phyloP scores from a whole-genome alignment of 192 early-diverging fungal species.

The Phycomyces nitens region DNA sequence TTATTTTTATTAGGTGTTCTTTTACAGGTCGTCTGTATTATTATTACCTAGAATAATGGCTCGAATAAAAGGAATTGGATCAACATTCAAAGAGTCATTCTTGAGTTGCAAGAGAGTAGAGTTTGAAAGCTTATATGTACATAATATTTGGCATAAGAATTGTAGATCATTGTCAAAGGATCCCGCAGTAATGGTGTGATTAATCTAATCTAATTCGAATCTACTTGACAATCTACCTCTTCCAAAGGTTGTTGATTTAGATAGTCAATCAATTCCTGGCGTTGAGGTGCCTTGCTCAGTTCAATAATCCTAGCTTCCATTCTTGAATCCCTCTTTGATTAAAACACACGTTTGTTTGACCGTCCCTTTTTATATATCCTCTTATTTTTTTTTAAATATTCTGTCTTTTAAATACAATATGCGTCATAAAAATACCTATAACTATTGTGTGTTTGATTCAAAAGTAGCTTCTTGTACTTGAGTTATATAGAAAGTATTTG shows the following conservation, averaged over 20 bases:
- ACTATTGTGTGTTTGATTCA: no score
- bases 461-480: no score
- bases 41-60: constrained; percentile 1
- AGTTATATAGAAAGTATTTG: no score
- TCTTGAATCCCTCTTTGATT: neutral
- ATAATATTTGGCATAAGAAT: no score
- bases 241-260: constrained; percentile 4
- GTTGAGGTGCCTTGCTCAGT: constrained; percentile 20
- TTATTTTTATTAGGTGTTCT: no score
- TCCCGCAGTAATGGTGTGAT: constrained; percentile 7
- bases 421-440: no score
- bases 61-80: constrained; percentile 2
- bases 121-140: no score
- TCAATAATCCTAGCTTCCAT: constrained; percentile 28
- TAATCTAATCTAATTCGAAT: neutral
- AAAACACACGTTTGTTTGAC: no score
- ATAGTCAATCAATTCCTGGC: constrained; percentile 11
- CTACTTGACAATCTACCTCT: constrained; percentile 5
- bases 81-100: neutral
- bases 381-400: no score
- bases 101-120: neutral
- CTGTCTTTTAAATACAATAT: no score
- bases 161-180: neutral
- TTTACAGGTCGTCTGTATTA: no score
- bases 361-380: no score